phyloP scores from a whole-genome alignment of 768 basidiomycete species.

The Multifurca ochricompacta region DNA sequence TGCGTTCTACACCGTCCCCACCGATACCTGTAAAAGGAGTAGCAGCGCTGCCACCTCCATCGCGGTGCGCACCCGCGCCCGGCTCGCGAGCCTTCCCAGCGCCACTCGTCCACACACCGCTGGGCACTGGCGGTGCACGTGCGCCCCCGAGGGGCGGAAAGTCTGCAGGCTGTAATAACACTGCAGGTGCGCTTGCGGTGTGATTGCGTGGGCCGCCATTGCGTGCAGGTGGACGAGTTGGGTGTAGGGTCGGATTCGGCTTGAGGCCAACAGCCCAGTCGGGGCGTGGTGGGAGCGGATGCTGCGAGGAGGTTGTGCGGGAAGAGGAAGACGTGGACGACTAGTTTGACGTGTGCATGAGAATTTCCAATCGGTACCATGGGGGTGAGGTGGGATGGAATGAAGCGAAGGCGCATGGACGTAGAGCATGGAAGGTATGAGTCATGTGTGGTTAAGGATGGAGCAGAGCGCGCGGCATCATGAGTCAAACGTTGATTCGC shows the following conservation, averaged over 20 bases:
- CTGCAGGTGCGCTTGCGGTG: slow-evolving; percentile 32
- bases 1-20: slow-evolving; percentile 7
- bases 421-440: neutral
- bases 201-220: slow-evolving; percentile 44
- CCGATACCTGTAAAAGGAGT: neutral
- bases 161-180: slow-evolving; percentile 28
- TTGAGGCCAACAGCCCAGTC: slow-evolving; percentile 88
- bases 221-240: slow-evolving; percentile 33
- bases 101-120: slow-evolving; percentile 52
- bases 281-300: slow-evolving; percentile 73
- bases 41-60: neutral
- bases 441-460: neutral
- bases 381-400: neutral
- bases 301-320: slow-evolving; percentile 63
- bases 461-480: neutral
- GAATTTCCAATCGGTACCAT: neutral
- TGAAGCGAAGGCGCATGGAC: slow-evolving; percentile 17
- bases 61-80: neutral
- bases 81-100: slow-evolving; percentile 16
- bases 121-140: slow-evolving; percentile 39
- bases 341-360: slow-evolving; percentile 26
- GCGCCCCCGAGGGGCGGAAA: slow-evolving; percentile 25
- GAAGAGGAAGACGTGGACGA: slow-evolving; percentile 81
- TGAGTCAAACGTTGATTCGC: neutral
- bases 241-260: slow-evolving; percentile 60